phyloP scores from a whole-genome alignment of 345 rosid genomes.

The Moricandia arvensis region DNA sequence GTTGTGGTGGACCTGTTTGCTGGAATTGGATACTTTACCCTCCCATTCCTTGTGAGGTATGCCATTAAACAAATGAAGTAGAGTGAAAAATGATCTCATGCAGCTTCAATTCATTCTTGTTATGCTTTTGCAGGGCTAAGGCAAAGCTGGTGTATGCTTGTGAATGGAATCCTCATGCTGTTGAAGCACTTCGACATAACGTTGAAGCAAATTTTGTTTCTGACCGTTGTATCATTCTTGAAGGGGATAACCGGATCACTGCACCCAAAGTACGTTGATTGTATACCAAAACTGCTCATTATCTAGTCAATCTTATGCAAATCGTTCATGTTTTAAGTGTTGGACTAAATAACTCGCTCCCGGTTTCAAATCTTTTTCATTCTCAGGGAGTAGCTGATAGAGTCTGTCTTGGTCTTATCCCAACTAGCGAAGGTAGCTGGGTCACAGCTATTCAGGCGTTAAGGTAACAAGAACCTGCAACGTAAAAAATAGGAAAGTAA shows the following conservation, averaged over 20 bases:
- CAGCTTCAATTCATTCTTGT: slow-evolving; percentile 11
- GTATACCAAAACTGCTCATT: slow-evolving; percentile 3
- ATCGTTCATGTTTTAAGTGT: background rate
- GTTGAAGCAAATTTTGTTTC: slow-evolving; percentile 67
- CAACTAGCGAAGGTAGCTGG: slow-evolving; percentile 91
- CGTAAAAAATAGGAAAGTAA: too few relatives aligned
- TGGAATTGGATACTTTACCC: slow-evolving; percentile 86
- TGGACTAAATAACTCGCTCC: background rate
- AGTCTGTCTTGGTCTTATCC: slow-evolving; percentile 90
- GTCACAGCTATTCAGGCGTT: slow-evolving; percentile 76
- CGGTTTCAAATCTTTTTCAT: slow-evolving; percentile 14
- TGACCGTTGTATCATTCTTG: slow-evolving; percentile 73
- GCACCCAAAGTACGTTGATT: slow-evolving; percentile 66
- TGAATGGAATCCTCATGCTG: slow-evolving; percentile 93
- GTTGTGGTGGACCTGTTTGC: slow-evolving; percentile 85
- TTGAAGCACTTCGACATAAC: slow-evolving; percentile 73
- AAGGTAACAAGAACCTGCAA: slow-evolving; percentile 30
- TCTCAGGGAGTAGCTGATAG: slow-evolving; percentile 83
- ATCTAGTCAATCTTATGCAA: background rate
- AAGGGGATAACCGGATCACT: slow-evolving; percentile 75
- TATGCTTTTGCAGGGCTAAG: slow-evolving; percentile 59
- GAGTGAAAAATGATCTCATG: background rate
- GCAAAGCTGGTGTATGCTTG: slow-evolving; percentile 87
- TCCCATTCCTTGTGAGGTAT: slow-evolving; percentile 94
- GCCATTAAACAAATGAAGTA: slow-evolving; percentile 1